Percentiles rank a stretch among this genome's conserved stretches.
Conservation (phyloP, 1,284 basidiomycete species). For the Cutaneotrichosporon dermatis region DNA sequence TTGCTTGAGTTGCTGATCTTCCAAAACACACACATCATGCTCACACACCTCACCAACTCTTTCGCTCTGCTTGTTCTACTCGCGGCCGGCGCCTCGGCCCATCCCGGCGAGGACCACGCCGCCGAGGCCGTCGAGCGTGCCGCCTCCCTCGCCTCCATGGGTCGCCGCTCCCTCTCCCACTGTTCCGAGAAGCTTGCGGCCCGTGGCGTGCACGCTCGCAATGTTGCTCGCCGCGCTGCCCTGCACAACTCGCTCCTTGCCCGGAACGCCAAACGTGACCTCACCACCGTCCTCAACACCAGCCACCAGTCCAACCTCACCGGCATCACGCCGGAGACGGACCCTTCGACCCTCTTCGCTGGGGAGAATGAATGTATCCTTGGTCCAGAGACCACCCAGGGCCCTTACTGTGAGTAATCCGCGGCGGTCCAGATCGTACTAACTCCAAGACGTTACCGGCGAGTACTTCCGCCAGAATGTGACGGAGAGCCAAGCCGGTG, state of each 20-base stretch:
- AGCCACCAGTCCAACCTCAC: slow-evolving; percentile 16
- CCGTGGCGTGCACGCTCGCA: slow-evolving; percentile 9
- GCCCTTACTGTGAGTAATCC: slow-evolving; percentile 21
- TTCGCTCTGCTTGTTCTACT: neutral
- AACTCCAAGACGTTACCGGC: slow-evolving; percentile 18
- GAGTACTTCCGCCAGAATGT: slow-evolving; percentile 53
- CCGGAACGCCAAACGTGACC: neutral
- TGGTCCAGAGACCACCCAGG: slow-evolving; percentile 22
- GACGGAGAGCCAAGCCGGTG: slow-evolving; percentile 55
- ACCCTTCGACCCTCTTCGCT: slow-evolving; percentile 11
- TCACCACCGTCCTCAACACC: slow-evolving; percentile 4
- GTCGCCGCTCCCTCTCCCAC: slow-evolving; percentile 13
- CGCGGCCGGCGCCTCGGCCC: slow-evolving; percentile 10
- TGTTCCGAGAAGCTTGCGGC: slow-evolving; percentile 7
- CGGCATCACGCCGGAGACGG: slow-evolving; percentile 13
- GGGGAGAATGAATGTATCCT: slow-evolving; percentile 18
- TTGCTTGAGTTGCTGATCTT: neutral
- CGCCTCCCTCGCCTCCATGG: slow-evolving; percentile 4
- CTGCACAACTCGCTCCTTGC: neutral
- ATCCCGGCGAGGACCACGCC: slow-evolving; percentile 16
- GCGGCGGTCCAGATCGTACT: neutral
- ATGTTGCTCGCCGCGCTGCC: slow-evolving; percentile 3
- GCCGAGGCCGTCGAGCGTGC: slow-evolving; percentile 9
- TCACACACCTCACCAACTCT: slow-evolving; percentile 53
- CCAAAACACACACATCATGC: slow-evolving; percentile 54